Base-by-base conservation (phyloP, 2,329 filamentous ascomycete genomes). In the Fusarium austroafricanum region DNA sequence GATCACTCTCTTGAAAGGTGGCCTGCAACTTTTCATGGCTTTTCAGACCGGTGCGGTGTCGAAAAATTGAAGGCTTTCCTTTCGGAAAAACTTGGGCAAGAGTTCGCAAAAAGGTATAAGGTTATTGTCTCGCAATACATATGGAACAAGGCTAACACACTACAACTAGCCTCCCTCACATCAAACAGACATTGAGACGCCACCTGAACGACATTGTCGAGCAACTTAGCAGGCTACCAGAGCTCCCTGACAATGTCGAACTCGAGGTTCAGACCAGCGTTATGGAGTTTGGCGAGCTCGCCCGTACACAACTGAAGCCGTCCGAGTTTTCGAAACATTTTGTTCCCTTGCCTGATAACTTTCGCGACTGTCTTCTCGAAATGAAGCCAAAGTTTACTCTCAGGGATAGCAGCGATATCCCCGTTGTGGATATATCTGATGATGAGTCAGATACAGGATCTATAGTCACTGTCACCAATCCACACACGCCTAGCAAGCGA, bases 201-300 rank as follows among this genome's bases (percentile, higher is more conserved):
- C 81, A 86, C 7, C 82, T 91, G 0, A 64, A 77, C 0, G 75
- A 81, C 0, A 87, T 94, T 3, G 81, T 87, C 2, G 70, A 73
- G 0, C 80, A 90, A 56, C 82, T 96, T 0, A 67, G 75, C 1
- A 79, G 78, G 0, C 83, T 94, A 0, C 92, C 92, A 0, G 90
- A 92, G 37, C 85, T 92, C 0, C 90, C 91, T 0, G 78, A 81
- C 0, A 92, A 93, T 42, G 86, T 93, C 0, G 85, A 89, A n/a
- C 81, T 89, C 0, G 87, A 89, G 11, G 84, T 96, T 0, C 84
- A 84, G 20, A 84, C 84, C 3, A 86, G 87, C 12, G 75, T 95
- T 0, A 80, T 82, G 14, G 80, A 79, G 1, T 89, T 95, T 62
- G 84, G 86, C 0, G 78, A 81, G 0, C 81, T 84, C 6, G 78